A percentile compares a stretch with the other conserved stretches of the same genome.
Evolutionary conservation across 164 flowering plant genomes (phyloP).

Genomic region (Euptelea pleiosperma): DNA sequence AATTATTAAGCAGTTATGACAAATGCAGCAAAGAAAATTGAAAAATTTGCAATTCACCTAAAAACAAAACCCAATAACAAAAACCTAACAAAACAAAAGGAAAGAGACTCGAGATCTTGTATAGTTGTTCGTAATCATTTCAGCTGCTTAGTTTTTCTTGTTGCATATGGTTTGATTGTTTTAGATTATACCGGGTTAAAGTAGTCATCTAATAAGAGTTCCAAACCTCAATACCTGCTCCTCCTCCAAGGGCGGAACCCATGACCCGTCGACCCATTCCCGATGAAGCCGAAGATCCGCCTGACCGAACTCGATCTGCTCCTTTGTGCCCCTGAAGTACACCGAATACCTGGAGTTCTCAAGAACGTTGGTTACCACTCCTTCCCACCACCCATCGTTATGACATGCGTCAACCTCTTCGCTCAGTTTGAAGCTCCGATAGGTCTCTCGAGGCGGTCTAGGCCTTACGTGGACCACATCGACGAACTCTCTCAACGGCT

Average conservation of each 20-base stretch:
- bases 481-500: conserved; percentile 25
- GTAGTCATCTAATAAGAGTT: too few relatives aligned
- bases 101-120: too few relatives aligned
- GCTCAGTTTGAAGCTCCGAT: conserved; percentile 5
- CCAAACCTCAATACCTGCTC: neutral
- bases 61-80: neutral
- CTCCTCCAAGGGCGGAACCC: conserved; percentile 30
- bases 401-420: conserved; percentile 43
- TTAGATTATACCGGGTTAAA: too few relatives aligned
- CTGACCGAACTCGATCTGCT: conserved; percentile 22
- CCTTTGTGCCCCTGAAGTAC: conserved; percentile 27
- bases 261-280: conserved; percentile 34
- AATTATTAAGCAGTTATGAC: too few relatives aligned
- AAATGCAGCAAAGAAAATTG: too few relatives aligned
- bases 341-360: conserved; percentile 20
- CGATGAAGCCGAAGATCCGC: conserved; percentile 29
- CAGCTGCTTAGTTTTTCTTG: too few relatives aligned
- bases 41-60: neutral
- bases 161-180: too few relatives aligned
- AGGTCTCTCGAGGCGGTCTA: conserved; percentile 24
- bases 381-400: conserved; percentile 50
- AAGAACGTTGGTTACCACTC: conserved; percentile 22
- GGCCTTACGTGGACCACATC: conserved; percentile 27
- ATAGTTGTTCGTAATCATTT: too few relatives aligned
- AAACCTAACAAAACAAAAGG: neutral